Evolutionary conservation across 208 protist species (phyloP).

Genomic region (Wallacemonas sp.): DNA sequence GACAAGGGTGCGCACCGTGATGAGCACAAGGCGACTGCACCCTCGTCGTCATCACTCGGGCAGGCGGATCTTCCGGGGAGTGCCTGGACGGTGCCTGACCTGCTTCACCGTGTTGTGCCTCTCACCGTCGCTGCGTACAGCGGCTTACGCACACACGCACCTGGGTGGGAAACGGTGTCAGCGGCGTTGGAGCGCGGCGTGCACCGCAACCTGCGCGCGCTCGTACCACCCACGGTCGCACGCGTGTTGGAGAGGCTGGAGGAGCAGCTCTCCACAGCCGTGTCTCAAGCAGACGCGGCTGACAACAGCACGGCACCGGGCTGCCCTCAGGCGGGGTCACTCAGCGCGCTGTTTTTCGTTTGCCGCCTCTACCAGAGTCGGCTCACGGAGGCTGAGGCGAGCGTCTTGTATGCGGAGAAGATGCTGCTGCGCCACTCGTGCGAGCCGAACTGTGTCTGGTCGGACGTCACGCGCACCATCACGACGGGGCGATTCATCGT

Average conservation of each 20-base stretch:
- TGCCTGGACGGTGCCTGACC: slow-evolving; percentile 20
- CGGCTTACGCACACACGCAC: slow-evolving; percentile 17
- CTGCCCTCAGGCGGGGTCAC: background rate
- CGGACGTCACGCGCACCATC: slow-evolving; percentile 18
- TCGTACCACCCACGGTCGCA: slow-evolving; percentile 16
- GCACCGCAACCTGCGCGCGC: slow-evolving; percentile 17
- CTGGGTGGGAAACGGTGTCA: slow-evolving; percentile 19
- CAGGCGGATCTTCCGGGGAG: slow-evolving; percentile 16
- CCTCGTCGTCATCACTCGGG: background rate
- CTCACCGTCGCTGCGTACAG: slow-evolving; percentile 35
- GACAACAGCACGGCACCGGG: background rate
- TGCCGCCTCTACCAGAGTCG: slow-evolving; percentile 16
- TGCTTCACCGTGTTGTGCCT: slow-evolving; percentile 25
- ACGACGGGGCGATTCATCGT: slow-evolving; percentile 43
- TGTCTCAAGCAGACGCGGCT: too few relatives aligned
- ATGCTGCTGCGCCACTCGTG: slow-evolving; percentile 50
- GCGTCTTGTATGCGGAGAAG: slow-evolving; percentile 17
- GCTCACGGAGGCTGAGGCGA: slow-evolving; percentile 10
- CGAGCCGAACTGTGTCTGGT: slow-evolving; percentile 53
- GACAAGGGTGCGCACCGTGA: background rate
- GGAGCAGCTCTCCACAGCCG: background rate
- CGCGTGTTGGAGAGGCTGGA: background rate
- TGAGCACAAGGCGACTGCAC: slow-evolving; percentile 6
- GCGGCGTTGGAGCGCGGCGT: slow-evolving; percentile 15
- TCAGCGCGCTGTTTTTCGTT: slow-evolving; percentile 19